These are phyloP conservation scores for Eutrema salsugineum DNA, from an alignment of 441 rosid genomes.

Conservation along the genomic window DNA sequence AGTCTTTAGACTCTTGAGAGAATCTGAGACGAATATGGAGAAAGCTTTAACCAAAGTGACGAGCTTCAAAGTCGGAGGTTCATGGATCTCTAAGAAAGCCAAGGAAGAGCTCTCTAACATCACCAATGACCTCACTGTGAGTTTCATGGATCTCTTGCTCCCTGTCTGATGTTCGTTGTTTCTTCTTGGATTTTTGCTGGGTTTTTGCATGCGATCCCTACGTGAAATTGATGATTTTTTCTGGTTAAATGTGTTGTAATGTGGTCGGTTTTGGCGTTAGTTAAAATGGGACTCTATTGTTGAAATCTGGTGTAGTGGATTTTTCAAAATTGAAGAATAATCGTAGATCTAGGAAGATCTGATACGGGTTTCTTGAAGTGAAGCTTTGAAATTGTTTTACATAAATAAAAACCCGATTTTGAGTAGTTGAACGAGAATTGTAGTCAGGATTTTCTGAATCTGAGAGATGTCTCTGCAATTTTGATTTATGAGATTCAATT, in stretches of 20 bases:
- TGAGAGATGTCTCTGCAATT: background rate
- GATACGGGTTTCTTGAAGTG: slow-evolving; percentile 21
- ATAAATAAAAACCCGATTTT: background rate
- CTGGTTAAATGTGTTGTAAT: slow-evolving; percentile 18
- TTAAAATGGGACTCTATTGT: background rate
- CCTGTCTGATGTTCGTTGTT: background rate
- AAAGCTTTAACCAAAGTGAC: slow-evolving; percentile 75
- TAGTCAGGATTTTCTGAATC: background rate
- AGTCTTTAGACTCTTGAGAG: background rate
- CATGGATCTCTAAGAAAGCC: slow-evolving; percentile 90
- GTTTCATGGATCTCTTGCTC: background rate
- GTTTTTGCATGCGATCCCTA: background rate
- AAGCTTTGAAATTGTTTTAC: background rate
- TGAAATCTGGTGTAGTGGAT: background rate
- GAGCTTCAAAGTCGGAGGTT: slow-evolving; percentile 68
- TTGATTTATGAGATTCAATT: too few relatives aligned
- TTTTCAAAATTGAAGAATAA: slow-evolving; percentile 11
- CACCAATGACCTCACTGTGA: slow-evolving; percentile 65
- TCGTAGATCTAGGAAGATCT: slow-evolving; percentile 40
- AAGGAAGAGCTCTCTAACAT: slow-evolving; percentile 80
- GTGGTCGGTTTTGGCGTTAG: slow-evolving; percentile 20
- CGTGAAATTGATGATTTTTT: background rate
- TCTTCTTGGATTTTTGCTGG: background rate
- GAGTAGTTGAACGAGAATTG: background rate
- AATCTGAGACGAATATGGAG: slow-evolving; percentile 52